Conservation (phyloP, 192 early-diverging fungal genomes). For the Cladochytrium replicatum region DNA sequence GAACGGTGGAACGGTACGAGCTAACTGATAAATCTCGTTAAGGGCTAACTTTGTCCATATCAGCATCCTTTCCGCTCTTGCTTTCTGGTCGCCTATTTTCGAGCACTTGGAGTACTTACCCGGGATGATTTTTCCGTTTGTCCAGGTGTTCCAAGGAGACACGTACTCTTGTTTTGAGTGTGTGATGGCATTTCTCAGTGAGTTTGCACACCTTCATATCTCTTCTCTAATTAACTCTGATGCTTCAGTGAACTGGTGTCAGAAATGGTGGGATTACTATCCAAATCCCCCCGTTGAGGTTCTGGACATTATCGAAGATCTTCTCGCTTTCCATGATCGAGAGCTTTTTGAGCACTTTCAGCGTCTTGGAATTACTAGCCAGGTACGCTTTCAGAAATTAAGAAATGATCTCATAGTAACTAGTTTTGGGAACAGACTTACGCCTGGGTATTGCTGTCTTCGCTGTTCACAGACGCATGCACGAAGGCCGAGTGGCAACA, state of each 20-base stretch:
- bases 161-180: conserved; percentile 45
- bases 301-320: conserved; percentile 39
- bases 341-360: conserved; percentile 40
- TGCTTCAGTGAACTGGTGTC: conserved; percentile 46
- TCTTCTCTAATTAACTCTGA: neutral
- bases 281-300: conserved; percentile 51
- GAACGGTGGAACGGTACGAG: conserved; percentile 34
- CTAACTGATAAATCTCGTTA: neutral
- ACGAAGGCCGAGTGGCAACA: conserved; percentile 36
- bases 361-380: conserved; percentile 27
- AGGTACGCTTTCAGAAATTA: conserved; percentile 33
- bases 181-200: conserved; percentile 43
- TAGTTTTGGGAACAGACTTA: conserved; percentile 25
- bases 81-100: conserved; percentile 52
- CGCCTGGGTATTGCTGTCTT: conserved; percentile 37
- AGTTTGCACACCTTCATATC: neutral
- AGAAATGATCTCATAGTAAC: neutral
- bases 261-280: conserved; percentile 62
- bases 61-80: conserved; percentile 41
- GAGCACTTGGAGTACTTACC: conserved; percentile 49
- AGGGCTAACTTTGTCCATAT: neutral
- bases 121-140: conserved; percentile 48
- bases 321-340: conserved; percentile 38
- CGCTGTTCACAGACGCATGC: conserved; percentile 39
- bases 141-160: conserved; percentile 40